Evolutionary conservation across 768 basidiomycete genomes (phyloP).

Genomic region (Strobilomyces confusus): DNA sequence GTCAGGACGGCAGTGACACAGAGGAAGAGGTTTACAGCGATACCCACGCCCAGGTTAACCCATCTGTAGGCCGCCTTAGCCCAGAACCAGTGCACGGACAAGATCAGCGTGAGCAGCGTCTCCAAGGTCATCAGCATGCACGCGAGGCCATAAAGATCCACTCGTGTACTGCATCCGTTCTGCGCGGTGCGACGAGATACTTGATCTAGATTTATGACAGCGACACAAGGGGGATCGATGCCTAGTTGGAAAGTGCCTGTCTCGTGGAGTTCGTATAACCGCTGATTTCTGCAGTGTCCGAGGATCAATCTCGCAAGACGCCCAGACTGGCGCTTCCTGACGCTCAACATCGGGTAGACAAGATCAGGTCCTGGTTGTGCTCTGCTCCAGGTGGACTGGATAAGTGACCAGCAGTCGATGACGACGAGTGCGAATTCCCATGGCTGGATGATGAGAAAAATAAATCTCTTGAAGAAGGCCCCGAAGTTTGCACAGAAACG

Average conservation of each 20-base stretch:
- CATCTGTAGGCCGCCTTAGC: too few species aligned
- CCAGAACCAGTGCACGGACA: neutral
- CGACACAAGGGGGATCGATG: too few species aligned
- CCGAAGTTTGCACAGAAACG: too few species aligned
- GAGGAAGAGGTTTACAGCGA: neutral
- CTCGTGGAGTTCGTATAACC: neutral
- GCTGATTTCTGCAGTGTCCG: neutral
- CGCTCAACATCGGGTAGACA: constrained; percentile 2
- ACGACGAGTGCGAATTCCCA: too few species aligned
- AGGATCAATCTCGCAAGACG: constrained; percentile 1
- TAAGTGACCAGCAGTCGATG: too few species aligned
- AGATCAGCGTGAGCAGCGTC: neutral
- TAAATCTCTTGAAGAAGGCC: too few species aligned
- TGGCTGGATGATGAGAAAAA: too few species aligned
- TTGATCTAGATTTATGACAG: too few species aligned
- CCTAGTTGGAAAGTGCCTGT: neutral
- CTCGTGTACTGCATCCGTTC: neutral
- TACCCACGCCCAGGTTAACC: neutral
- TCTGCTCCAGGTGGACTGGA: neutral
- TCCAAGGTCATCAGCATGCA: neutral
- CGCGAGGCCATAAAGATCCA: neutral
- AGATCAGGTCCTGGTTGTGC: neutral
- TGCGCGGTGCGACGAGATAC: too few species aligned
- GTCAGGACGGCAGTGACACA: neutral
- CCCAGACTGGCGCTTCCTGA: constrained; percentile 1